Conservation (phyloP, 1,139 yeast genomes). For the Arxiozyma slooffiae region DNA sequence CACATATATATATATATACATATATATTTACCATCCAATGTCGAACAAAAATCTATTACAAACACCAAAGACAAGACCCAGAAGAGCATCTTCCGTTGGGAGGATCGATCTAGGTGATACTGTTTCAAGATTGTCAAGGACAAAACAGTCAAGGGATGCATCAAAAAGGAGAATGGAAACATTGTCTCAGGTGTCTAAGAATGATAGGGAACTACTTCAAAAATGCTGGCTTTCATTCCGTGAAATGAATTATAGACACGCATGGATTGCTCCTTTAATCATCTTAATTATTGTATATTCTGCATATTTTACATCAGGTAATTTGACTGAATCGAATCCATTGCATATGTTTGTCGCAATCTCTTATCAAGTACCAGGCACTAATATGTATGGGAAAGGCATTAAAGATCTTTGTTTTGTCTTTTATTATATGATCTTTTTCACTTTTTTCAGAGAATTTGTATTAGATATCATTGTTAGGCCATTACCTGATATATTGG, state of each 20-base stretch:
- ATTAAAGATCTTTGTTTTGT: slow-evolving; percentile 72
- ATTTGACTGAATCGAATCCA: slow-evolving; percentile 47
- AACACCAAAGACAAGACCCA: slow-evolving; percentile 8
- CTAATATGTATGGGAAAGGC: slow-evolving; percentile 70
- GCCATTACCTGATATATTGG: slow-evolving; percentile 50
- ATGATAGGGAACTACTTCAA: slow-evolving; percentile 22
- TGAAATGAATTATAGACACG: slow-evolving; percentile 55
- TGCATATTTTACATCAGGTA: slow-evolving; percentile 43
- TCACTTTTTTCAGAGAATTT: slow-evolving; percentile 86
- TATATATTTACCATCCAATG: not conserved
- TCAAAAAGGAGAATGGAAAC: slow-evolving; percentile 19
- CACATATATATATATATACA: too few relatives aligned
- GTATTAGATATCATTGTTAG: slow-evolving; percentile 70
- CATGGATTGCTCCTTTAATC: slow-evolving; percentile 69
- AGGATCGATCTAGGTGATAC: slow-evolving; percentile 29
- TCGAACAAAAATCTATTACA: not conserved
- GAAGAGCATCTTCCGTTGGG: slow-evolving; percentile 30
- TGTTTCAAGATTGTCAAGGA: slow-evolving; percentile 23
- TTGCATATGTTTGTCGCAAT: slow-evolving; percentile 60
- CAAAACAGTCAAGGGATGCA: slow-evolving; percentile 20
- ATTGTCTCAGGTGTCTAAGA: slow-evolving; percentile 14
- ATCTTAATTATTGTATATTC: slow-evolving; percentile 35
- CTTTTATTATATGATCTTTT: slow-evolving; percentile 68
- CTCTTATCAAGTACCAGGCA: slow-evolving; percentile 48
- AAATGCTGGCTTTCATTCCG: slow-evolving; percentile 48